A percentile compares a stretch with the other conserved stretches of the same genome.
Conservation (phyloP, 1,284 basidiomycete genomes). For the Melampsora allii-populina region DNA sequence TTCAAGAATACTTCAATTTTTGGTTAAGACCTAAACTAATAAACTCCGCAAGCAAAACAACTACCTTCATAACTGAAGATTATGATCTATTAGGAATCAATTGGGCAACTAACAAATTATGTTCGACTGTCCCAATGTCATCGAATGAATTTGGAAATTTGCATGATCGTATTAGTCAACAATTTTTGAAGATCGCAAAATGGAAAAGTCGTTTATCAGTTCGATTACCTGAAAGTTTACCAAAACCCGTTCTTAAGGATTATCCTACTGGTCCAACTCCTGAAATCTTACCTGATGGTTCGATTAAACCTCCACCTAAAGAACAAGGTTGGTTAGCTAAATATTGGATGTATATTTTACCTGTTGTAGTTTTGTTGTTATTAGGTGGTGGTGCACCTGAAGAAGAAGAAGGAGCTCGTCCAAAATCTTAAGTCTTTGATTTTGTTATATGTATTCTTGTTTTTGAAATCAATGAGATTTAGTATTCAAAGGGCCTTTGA, state of each 20-base stretch:
- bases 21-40: slow-evolving; percentile 14
- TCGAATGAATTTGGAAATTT: neutral
- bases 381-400: slow-evolving; percentile 44
- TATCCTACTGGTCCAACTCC: slow-evolving; percentile 4
- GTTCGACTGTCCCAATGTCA: neutral
- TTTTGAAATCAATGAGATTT: too few species aligned
- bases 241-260: slow-evolving; percentile 1
- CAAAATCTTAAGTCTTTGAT: too few species aligned
- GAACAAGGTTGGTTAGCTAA: slow-evolving; percentile 55
- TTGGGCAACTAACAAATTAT: slow-evolving; percentile 9
- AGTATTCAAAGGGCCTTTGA: too few species aligned
- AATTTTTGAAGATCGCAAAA: neutral
- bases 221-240: slow-evolving; percentile 15
- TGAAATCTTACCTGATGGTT: slow-evolving; percentile 23
- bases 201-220: slow-evolving; percentile 13
- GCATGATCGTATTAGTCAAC: neutral
- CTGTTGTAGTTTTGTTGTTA: slow-evolving; percentile 57
- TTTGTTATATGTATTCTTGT: too few species aligned
- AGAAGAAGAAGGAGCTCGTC: slow-evolving; percentile 7
- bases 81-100: slow-evolving; percentile 31
- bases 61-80: neutral
- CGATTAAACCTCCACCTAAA: slow-evolving; percentile 3
- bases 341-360: slow-evolving; percentile 77
- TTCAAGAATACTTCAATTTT: slow-evolving; percentile 26
- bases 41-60: neutral